Base-by-base conservation (phyloP, 352 stramenopile species). In the Phytophthora colocasiae region DNA sequence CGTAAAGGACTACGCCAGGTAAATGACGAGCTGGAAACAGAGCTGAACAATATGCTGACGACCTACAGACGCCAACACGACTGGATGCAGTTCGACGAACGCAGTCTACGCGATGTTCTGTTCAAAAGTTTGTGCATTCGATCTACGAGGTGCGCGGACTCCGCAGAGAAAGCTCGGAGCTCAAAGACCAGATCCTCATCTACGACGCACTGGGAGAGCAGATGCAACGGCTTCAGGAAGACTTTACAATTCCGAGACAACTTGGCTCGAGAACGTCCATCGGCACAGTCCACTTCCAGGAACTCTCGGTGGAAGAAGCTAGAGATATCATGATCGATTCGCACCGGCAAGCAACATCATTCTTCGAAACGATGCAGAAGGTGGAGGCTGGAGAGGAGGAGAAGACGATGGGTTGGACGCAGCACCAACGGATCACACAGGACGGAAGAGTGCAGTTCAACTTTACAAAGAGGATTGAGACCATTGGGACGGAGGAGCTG, bases 321-420 rank as follows among this genome's bases (percentile, higher is more conserved):
- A 48, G 78, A 31, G 73, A 75, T 5, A 92, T 93, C 58, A 91
- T 93, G 81, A 58, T 93, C 1, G 79, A 90, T 68, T 89, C 85
- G 45, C 85, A 91, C 56, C 52, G 69, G 52, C 79, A 93, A 40
- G 81, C 85, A 17, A 78, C 80, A 63, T 90, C 77, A 7, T 93
- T 93, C 63, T 91, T 93, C 48, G 70, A 83, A 51, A 80, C 64
- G 4, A 91, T 91, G 85, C 44, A 52, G 32, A 51, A 53, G 8
- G 67, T 60, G 4, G 64, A 71, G 14, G 46, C 55, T 14, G n/a
- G 34, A 17, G 60, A 64, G 6, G 45, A 80, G 29, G 67, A 87
- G n/a, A 85, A 90, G 65, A 93, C 84, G n/a, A 90, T 91, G 72
- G 84, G 84, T 29, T 93, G 84, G 84, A 87, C 84, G 31, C 77